Evolutionary conservation across 331 rosid genomes (phyloP).

Genomic region (Prunus yedoensis): DNA sequence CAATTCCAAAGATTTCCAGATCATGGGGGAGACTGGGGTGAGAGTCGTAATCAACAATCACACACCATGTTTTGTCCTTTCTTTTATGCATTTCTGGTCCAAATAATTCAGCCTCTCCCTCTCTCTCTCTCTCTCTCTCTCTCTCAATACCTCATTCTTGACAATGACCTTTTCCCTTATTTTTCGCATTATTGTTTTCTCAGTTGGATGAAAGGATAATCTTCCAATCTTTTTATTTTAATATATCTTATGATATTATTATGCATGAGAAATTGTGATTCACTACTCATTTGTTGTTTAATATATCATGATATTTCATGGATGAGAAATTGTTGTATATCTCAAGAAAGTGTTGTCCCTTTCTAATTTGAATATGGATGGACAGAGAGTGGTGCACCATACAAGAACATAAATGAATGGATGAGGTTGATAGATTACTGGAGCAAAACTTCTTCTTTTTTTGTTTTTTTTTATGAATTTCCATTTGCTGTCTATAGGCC

Average conservation of each 20-base stretch:
- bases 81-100: constrained; percentile 16
- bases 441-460: too few species aligned
- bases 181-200: neutral
- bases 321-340: constrained; percentile 15
- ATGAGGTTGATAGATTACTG: too few species aligned
- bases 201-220: neutral
- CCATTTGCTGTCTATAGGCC: too few species aligned
- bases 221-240: neutral
- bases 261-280: neutral
- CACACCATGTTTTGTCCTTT: constrained; percentile 11
- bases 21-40: neutral
- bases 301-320: constrained; percentile 6
- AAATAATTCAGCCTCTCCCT: constrained; percentile 9
- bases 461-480: too few species aligned
- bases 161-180: constrained; percentile 1
- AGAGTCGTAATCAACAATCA: constrained; percentile 1
- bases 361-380: too few species aligned
- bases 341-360: too few species aligned
- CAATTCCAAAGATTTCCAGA: neutral
- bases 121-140: neutral
- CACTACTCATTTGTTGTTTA: neutral
- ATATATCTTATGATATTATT: neutral
- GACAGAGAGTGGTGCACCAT: too few species aligned
- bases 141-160: neutral
- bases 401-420: too few species aligned